Evolutionary conservation across 257 asterid genomes (phyloP).

Genomic region (Solanum piurae): DNA sequence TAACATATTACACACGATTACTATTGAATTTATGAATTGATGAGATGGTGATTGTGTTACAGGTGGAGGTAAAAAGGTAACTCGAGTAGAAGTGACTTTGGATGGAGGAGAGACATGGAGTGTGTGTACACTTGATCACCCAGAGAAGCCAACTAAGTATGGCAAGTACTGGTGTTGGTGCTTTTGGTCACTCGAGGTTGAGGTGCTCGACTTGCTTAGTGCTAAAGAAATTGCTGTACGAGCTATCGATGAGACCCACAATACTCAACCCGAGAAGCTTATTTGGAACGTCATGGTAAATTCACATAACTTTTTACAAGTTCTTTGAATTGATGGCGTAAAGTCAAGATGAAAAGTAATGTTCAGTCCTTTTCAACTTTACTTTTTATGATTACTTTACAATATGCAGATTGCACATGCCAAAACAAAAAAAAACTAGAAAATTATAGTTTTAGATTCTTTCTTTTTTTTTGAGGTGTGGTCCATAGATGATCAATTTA

Average conservation of each 20-base stretch:
- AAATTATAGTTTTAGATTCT: neutral
- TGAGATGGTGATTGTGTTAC: neutral
- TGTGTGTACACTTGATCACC: slow-evolving; percentile 47
- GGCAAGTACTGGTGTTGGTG: slow-evolving; percentile 98
- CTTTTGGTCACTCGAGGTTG: slow-evolving; percentile 84
- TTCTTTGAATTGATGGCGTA: neutral
- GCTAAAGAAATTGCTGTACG: slow-evolving; percentile 87
- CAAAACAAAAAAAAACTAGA: neutral
- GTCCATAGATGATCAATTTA: neutral
- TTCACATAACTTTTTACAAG: neutral
- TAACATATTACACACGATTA: fast-evolving
- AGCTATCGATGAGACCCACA: slow-evolving; percentile 86
- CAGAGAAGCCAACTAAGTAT: slow-evolving; percentile 62
- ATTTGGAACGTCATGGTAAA: slow-evolving; percentile 91
- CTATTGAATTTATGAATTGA: too few relatives aligned
- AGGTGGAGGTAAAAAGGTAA: slow-evolving; percentile 97
- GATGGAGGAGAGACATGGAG: slow-evolving; percentile 91
- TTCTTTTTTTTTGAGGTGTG: neutral
- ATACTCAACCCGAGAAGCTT: slow-evolving; percentile 90
- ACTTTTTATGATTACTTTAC: neutral
- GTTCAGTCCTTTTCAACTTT: neutral
- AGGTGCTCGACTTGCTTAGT: slow-evolving; percentile 63
- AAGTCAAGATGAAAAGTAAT: neutral
- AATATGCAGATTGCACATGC: neutral
- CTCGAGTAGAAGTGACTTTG: slow-evolving; percentile 78